Evolutionary conservation across 805 yeast species (phyloP).

Genomic region (Zygosaccharomyces gambellarensis): DNA sequence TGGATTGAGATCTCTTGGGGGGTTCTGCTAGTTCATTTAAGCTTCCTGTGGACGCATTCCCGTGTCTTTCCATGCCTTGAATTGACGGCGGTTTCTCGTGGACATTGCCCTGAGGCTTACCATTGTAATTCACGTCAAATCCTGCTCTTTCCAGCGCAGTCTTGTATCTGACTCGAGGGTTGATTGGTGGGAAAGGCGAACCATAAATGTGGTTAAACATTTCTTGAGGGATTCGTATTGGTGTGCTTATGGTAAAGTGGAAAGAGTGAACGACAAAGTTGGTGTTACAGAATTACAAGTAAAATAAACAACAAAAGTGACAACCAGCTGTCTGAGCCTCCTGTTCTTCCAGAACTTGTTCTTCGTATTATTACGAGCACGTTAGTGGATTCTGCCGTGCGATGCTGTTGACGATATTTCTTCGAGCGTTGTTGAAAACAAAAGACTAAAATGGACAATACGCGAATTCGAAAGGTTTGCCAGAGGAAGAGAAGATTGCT

Average conservation of each 20-base stretch:
- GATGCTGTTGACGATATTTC: not conserved
- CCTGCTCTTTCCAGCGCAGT: conserved; percentile 83
- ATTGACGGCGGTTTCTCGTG: not conserved
- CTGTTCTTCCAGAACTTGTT: not conserved
- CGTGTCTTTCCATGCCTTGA: conserved; percentile 1
- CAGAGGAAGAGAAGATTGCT: too few species aligned
- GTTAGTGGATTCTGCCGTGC: conserved; percentile 3
- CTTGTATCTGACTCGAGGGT: conserved; percentile 53
- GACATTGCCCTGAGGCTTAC: not conserved
- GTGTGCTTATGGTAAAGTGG: not conserved
- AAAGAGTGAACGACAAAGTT: not conserved
- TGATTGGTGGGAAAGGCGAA: conserved; percentile 64
- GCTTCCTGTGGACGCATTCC: conserved; percentile 13
- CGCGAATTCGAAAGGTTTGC: not conserved
- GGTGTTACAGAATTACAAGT: not conserved
- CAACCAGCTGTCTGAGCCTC: not conserved
- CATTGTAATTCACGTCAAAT: conserved; percentile 46
- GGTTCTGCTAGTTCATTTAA: conserved; percentile 2
- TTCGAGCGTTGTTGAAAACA: not conserved
- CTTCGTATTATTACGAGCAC: not conserved
- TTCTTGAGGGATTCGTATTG: not conserved
- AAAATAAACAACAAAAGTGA: too few species aligned
- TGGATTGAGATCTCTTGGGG: conserved; percentile 3
- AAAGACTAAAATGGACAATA: conserved; percentile 5
- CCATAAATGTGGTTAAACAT: conserved; percentile 33